Percentiles rank a stretch among this genome's conserved stretches.
Evolutionary conservation across 495 filamentous ascomycete species (phyloP).

Genomic region (Penicillium egyptiacum): DNA sequence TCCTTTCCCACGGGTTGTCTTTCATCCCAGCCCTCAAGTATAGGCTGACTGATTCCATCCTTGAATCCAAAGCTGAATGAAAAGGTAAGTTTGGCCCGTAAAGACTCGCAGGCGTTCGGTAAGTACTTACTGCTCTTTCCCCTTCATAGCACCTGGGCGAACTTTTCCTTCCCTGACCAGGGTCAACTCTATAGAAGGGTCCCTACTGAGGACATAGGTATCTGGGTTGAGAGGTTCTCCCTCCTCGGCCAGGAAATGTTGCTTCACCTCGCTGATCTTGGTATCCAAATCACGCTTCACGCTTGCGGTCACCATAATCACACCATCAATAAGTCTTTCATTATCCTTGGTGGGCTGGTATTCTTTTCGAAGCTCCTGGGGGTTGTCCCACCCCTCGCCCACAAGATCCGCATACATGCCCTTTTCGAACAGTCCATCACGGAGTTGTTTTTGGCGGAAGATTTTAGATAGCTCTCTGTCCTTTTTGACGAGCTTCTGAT

Average conservation of each 20-base stretch:
- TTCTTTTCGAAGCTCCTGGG: conserved; percentile 6
- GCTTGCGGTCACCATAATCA: conserved; percentile 17
- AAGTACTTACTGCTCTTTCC: conserved; percentile 21
- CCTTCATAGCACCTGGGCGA: conserved; percentile 1
- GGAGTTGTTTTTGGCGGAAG: conserved; percentile 5
- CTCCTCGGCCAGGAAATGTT: conserved; percentile 16
- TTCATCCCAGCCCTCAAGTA: conserved; percentile 29
- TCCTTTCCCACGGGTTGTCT: conserved; percentile 11
- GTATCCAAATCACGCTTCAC: not conserved
- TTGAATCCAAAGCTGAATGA: conserved; percentile 32
- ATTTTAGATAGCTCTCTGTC: conserved; percentile 6
- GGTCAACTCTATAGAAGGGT: conserved; percentile 4
- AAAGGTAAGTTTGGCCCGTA: not conserved
- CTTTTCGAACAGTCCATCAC: conserved; percentile 10
- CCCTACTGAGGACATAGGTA: not conserved
- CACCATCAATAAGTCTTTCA: conserved; percentile 9
- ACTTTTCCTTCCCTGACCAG: not conserved
- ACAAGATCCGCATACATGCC: conserved; percentile 13
- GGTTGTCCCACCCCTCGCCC: conserved; percentile 12
- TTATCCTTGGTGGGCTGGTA: conserved; percentile 5
- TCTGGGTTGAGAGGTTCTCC: conserved; percentile 12
- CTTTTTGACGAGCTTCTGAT: not conserved
- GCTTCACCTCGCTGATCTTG: conserved; percentile 12
- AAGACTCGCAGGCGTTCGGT: not conserved
- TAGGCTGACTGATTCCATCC: conserved; percentile 34